These are phyloP conservation scores for Plasmopara muralis DNA, from an alignment of 352 stramenopile genomes.

Conservation along the genomic window DNA sequence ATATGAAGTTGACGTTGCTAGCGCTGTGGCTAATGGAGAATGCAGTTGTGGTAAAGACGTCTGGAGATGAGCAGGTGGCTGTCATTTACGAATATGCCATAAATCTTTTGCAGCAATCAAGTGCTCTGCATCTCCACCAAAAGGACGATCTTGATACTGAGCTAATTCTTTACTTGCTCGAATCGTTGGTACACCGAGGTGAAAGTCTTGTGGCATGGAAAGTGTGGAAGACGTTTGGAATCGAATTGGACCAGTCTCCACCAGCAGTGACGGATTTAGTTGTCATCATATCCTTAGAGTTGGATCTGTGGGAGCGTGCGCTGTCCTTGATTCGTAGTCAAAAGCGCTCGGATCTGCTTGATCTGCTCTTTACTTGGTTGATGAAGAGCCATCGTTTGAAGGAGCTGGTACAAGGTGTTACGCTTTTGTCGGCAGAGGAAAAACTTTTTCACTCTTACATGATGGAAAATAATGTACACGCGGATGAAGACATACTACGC, in stretches of 20 bases:
- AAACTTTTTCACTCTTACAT: slow-evolving; percentile 61
- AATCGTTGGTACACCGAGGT: slow-evolving; percentile 69
- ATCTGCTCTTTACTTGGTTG: slow-evolving; percentile 65
- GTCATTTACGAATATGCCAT: slow-evolving; percentile 62
- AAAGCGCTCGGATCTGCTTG: slow-evolving; percentile 49
- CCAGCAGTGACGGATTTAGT: slow-evolving; percentile 54
- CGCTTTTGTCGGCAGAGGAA: slow-evolving; percentile 48
- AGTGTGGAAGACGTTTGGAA: slow-evolving; percentile 76
- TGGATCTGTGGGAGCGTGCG: slow-evolving; percentile 68
- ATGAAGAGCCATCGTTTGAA: slow-evolving; percentile 66
- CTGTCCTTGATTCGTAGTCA: slow-evolving; percentile 55
- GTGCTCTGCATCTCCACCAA: slow-evolving; percentile 63
- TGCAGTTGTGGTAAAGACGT: slow-evolving; percentile 58
- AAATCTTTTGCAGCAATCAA: slow-evolving; percentile 57
- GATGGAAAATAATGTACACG: slow-evolving; percentile 48
- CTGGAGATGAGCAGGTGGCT: slow-evolving; percentile 49
- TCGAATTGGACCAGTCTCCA: slow-evolving; percentile 44
- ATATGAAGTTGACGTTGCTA: slow-evolving; percentile 78
- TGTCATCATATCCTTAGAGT: slow-evolving; percentile 70
- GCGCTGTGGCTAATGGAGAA: slow-evolving; percentile 81
- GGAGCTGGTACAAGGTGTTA: slow-evolving; percentile 59
- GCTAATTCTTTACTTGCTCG: slow-evolving; percentile 66
- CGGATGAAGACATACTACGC: slow-evolving; percentile 48
- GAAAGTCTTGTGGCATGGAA: slow-evolving; percentile 77
- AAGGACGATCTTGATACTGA: slow-evolving; percentile 67